These are phyloP conservation scores for Alternaria viburni DNA, from an alignment of 2,329 filamentous ascomycete genomes.

Conservation along the genomic window DNA sequence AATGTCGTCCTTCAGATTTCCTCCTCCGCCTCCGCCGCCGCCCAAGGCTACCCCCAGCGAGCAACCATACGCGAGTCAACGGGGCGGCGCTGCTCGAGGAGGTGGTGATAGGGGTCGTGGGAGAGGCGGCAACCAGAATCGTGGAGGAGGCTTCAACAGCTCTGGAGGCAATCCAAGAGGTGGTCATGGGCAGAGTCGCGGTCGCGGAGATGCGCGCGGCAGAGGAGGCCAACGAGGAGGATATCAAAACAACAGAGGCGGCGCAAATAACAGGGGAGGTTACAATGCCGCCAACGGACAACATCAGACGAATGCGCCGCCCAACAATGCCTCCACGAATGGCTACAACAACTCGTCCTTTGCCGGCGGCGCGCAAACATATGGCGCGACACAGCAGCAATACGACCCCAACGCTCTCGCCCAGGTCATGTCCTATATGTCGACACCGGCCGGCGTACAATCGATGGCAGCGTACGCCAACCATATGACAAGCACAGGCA, in stretches of 20 bases:
- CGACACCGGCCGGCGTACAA: conserved; percentile 37
- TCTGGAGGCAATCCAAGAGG: conserved; percentile 19
- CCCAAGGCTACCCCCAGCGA: conserved; percentile 42
- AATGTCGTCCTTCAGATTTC: conserved; percentile 53
- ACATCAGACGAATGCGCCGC: conserved; percentile 5
- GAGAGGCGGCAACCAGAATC: conserved; percentile 21
- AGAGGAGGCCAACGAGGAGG: conserved; percentile 30
- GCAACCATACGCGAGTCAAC: conserved; percentile 35
- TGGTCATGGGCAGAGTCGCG: conserved; percentile 21
- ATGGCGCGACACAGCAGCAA: conserved; percentile 15
- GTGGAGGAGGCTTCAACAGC: conserved; percentile 26
- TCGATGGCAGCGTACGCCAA: conserved; percentile 35
- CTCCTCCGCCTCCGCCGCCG: conserved; percentile 55
- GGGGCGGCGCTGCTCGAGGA: conserved; percentile 27
- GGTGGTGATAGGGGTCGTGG: conserved; percentile 41
- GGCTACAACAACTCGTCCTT: conserved; percentile 26
- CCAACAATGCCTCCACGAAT: background rate
- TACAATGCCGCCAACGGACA: conserved; percentile 9
- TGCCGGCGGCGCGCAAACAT: conserved; percentile 8
- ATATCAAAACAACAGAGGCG: conserved; percentile 23
- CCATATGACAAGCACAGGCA: conserved; percentile 21
- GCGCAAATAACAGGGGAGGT: conserved; percentile 12
- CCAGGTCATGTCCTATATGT: conserved; percentile 40
- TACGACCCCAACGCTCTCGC: conserved; percentile 32
- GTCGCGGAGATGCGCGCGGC: conserved; percentile 20